Percentiles rank a stretch among this genome's conserved stretches.
phyloP scores from a whole-genome alignment of 108 stramenopile species.

The Pseudonitzschia multistriata region DNA sequence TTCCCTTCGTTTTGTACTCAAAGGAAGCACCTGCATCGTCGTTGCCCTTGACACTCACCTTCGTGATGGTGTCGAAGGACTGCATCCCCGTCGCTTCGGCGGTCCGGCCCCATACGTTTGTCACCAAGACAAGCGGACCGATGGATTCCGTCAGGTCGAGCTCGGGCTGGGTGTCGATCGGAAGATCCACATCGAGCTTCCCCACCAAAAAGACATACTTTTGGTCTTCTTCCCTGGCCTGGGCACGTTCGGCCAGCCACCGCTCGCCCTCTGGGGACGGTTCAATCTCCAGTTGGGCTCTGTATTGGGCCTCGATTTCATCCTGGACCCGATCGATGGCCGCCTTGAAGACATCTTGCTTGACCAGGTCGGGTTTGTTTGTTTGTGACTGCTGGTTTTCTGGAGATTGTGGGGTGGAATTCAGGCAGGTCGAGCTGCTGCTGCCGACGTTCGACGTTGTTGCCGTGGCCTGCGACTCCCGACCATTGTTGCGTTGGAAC shows the following conservation, averaged over 20 bases:
- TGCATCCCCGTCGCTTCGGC: slow-evolving; percentile 10
- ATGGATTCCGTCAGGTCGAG: slow-evolving; percentile 15
- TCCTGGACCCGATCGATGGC: slow-evolving; percentile 16
- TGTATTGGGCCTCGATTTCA: slow-evolving; percentile 13
- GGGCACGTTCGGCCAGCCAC: neutral
- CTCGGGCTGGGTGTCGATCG: slow-evolving; percentile 10
- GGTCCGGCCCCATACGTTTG: slow-evolving; percentile 3
- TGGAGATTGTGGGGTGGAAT: neutral
- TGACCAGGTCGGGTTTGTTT: slow-evolving; percentile 8
- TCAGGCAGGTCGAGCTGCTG: neutral
- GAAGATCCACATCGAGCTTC: neutral
- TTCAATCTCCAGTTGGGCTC: neutral
- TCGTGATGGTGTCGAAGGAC: slow-evolving; percentile 12
- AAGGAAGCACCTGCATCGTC: neutral
- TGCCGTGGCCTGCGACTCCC: too few species aligned
- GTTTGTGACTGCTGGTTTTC: neutral
- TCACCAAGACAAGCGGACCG: slow-evolving; percentile 13
- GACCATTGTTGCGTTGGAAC: too few species aligned
- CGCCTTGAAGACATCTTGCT: neutral
- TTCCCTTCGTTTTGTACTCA: neutral
- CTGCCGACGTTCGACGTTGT: too few species aligned
- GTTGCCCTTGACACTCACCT: neutral
- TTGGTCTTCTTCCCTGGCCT: slow-evolving; percentile 14
- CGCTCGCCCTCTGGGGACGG: neutral
- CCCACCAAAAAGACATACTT: slow-evolving; percentile 8